Evolutionary conservation across 2,329 filamentous ascomycete species (phyloP), one percentile per base, ranked within the genome.

Genomic region (Lasiodiplodia theobromae): DNA sequence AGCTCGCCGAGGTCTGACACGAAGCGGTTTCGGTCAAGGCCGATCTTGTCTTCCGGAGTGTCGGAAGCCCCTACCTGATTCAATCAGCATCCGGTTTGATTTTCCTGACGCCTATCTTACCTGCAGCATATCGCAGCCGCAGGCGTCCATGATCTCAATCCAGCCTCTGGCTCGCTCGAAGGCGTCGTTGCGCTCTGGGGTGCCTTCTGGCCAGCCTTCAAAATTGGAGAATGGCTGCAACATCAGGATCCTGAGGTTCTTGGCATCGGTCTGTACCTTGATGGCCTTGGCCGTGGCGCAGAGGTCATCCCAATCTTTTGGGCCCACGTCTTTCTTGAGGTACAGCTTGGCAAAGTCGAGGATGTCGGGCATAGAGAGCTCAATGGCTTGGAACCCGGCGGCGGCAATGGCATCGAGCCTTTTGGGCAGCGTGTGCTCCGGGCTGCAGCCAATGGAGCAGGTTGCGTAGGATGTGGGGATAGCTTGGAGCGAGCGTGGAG

Each of bases 181-280:
- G 0, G 89, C 90, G 64, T 91, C 86, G 5, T 86, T 78, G 3
- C 90, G 82, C 75, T 91, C 86, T 0, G 80, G 73, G 1, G 86
- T 87, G 0, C 82, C 87, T 51, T 82, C 81, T 0, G 84, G 80
- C 91, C 91, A 94, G 1, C 91, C 92, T 73, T 94, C 91, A 69
- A 93, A 93, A 73, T 93, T 92, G 18, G 88, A 82, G 73, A 94
- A 94, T 0, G 91, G 91, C 73, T 94, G 91, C 6, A 94, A 79
- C 82, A 93, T 90, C 76, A 94, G 84, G 68, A 94, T 85, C 44
- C 84, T 81, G 1, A 94, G 78, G 0, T 80, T 78, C 40, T 88
- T 81, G 12, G 85, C 81, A 31, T 85, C 79, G 60, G 86, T 88
- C 57, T 91, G 77, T 0, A 79, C 78, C 64, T 83, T 85, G 62